Evolutionary conservation across 768 basidiomycete genomes (phyloP).

Genomic region (Leccinum variicolor): DNA sequence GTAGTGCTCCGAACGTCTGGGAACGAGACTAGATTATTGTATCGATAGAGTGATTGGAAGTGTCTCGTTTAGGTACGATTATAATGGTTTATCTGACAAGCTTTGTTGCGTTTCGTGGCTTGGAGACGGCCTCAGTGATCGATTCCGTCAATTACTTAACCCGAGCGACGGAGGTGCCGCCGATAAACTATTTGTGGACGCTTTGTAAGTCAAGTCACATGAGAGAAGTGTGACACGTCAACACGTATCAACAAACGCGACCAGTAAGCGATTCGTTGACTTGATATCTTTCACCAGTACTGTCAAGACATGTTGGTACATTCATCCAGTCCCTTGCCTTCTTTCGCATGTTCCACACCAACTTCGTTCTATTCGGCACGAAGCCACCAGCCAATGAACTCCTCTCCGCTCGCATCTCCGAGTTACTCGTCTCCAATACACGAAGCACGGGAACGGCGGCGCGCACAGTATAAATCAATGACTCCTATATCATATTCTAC

Average conservation of each 20-base stretch:
- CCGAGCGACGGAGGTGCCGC: no score
- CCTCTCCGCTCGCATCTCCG: slow-evolving; percentile 53
- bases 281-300: neutral
- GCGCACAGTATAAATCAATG: slow-evolving; percentile 51
- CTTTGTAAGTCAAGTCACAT: slow-evolving; percentile 5
- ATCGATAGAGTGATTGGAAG: neutral
- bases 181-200: neutral
- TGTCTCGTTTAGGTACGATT: neutral
- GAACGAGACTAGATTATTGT: slow-evolving; percentile 2
- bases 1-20: neutral
- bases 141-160: no score
- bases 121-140: neutral
- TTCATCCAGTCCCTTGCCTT: slow-evolving; percentile 29
- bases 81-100: neutral
- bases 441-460: slow-evolving; percentile 46
- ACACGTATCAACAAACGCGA: slow-evolving; percentile 22
- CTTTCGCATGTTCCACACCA: slow-evolving; percentile 36
- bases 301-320: slow-evolving; percentile 15
- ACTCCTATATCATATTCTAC: slow-evolving; percentile 24
- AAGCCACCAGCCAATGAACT: slow-evolving; percentile 37
- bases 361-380: slow-evolving; percentile 29
- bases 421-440: slow-evolving; percentile 43
- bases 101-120: neutral
- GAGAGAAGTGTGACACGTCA: slow-evolving; percentile 20
- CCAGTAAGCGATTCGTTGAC: slow-evolving; percentile 7